Evolutionary conservation across 2,329 filamentous ascomycete genomes (phyloP), one percentile per base, ranked within the genome.

Genomic region (Colletotrichum incanum): DNA sequence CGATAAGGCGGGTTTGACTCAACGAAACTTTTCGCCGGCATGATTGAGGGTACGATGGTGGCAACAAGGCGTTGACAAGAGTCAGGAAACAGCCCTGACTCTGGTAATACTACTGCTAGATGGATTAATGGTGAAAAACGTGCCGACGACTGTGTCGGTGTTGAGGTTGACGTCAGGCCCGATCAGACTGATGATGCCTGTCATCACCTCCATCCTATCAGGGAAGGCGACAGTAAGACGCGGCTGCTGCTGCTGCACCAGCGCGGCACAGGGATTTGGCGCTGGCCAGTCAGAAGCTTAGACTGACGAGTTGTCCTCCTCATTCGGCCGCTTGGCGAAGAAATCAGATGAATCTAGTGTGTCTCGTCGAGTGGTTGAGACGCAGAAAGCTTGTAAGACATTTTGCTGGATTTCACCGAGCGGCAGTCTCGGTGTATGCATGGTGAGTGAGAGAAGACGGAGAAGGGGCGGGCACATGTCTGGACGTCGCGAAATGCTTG

Each of bases 1-100:
- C 23, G 67, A 58, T 41, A 47, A 52, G n/a, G 41, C 14, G 39
- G 11, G 31, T 26, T 70, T 58, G 69, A 72, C 65, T 72, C 65
- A 65, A 65, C 65, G 65, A 55, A 60, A 23, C 65, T 70, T 70
- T 70, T 72, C 70, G 54, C 47, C 52, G 70, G 39, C 70, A 72
- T 70, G 54, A 37, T 47, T 18, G 20, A 31, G 23, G 8, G 11
- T 18, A 45, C 41, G 43, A 50, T n/a, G 16, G 64, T 62, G 56
- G 12, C 52, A 63, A 34, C 23, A 9, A 26, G 18, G 18, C 23
- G 12, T 18, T 23, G 39, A 20, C 37, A 39, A 60, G 54, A 65
- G 37, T 60, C 67, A 60, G 39, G 34, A 12, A 34, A 43, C 28
- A 23, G 26, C 9, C 26, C 61, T n/a, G 23, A 8, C 34, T 39